phyloP scores from a whole-genome alignment of 345 rosid species.

The Noccaea bulbosa region DNA sequence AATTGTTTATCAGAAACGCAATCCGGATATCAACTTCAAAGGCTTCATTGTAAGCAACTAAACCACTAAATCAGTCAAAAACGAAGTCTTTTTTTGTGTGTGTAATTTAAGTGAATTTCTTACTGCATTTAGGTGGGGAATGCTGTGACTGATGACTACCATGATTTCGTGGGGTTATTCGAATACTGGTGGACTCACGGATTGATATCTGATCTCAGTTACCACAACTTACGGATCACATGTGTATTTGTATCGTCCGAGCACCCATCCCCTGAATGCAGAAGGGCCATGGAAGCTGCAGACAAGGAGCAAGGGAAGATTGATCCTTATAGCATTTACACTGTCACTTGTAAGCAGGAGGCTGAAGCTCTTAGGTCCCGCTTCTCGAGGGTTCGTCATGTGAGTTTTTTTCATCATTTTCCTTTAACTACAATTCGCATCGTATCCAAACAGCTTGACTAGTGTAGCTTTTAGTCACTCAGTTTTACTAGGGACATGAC shows the following conservation, averaged over 20 bases:
- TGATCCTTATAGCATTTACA: conserved; percentile 89
- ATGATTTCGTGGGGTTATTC: conserved; percentile 81
- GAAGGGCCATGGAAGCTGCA: conserved; percentile 58
- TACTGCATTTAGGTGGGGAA: conserved; percentile 68
- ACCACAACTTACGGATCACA: conserved; percentile 52
- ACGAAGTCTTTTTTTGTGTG: neutral
- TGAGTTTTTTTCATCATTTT: too few species aligned
- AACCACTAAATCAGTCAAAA: neutral
- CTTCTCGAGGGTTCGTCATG: conserved; percentile 71
- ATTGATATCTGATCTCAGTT: conserved; percentile 90
- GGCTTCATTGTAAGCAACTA: conserved; percentile 77
- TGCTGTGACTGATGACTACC: conserved; percentile 91
- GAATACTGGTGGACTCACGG: conserved; percentile 99
- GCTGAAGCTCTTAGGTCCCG: conserved; percentile 50
- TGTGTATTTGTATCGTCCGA: conserved; percentile 64
- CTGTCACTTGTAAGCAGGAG: conserved; percentile 66
- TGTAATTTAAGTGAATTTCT: conserved; percentile 1
- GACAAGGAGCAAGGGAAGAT: conserved; percentile 74
- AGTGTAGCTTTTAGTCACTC: too few species aligned
- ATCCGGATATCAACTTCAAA: conserved; percentile 81
- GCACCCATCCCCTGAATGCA: conserved; percentile 77
- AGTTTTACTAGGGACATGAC: neutral
- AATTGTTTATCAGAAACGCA: conserved; percentile 62
- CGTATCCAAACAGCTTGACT: too few species aligned
- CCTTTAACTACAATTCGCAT: too few species aligned